Conservation (phyloP, 345 rosid species). For the Eucalyptus cloeziana region DNA sequence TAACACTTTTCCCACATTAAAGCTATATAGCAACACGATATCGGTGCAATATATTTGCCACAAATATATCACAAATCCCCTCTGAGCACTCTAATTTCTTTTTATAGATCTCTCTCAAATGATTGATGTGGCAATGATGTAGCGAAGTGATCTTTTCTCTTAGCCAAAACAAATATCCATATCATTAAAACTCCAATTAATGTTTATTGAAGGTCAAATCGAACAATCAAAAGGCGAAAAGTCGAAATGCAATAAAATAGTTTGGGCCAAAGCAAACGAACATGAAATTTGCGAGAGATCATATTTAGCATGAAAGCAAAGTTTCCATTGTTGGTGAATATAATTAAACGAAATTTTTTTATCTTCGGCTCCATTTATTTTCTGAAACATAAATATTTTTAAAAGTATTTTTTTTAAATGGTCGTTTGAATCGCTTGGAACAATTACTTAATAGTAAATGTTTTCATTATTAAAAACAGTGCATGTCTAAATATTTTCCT, state of each 20-base stretch:
- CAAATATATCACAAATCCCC: not conserved
- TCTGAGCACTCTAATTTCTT: not conserved
- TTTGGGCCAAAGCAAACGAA: not conserved
- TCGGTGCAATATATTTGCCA: not conserved
- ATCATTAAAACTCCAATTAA: not conserved
- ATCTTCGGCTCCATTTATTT: not conserved
- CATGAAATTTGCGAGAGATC: not conserved
- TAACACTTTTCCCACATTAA: not conserved
- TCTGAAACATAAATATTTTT: accelerated
- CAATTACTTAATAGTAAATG: not conserved
- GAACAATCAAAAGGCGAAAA: not conserved
- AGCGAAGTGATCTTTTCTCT: not conserved
- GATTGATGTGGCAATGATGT: no score
- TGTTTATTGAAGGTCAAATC: not conserved
- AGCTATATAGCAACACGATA: accelerated
- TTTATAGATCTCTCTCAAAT: not conserved
- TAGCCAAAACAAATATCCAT: not conserved
- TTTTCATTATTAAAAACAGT: no score
- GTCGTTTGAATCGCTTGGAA: accelerated
- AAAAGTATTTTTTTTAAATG: no score
- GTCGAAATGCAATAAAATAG: not conserved
- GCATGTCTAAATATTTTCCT: no score
- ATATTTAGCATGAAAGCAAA: not conserved
- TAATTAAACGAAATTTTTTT: not conserved
- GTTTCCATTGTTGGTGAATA: not conserved